Base-by-base conservation (phyloP, 106 monocot genomes). In the Gastrodia elata region DNA sequence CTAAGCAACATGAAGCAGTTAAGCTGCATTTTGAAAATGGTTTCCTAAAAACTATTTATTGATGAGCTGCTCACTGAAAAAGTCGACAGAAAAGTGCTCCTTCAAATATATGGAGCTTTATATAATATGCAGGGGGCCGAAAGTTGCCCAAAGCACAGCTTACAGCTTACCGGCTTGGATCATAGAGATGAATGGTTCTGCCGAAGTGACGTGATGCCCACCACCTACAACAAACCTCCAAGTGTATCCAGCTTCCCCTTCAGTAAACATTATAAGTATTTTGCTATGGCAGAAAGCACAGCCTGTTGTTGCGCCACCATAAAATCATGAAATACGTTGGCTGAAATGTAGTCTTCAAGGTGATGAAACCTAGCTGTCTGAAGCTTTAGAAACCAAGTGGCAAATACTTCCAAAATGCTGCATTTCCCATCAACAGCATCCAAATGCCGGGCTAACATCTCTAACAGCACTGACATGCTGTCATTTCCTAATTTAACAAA, bases 381-480 rank as follows among this genome's bases (percentile, higher is more conserved):
- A 34, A 88, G 72, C 39, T 75, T 73, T 38, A 83, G 83, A 32
- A 91, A 77, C 58, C 88, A 91, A 22, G 75, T 80, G 49, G 84
- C 80, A 75, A 91, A 75, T 68, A 83, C 88, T 73, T 76, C 86
- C 91, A 88, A 91, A 68, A 82, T 55, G 28, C 26, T 48, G 64
- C 73, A 75, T 68, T 77, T 77, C 58, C 88, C 91, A 76, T 65
- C 38, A 43, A 76, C 46, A 68, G 83, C 74, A 86, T 91, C 91
- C 33, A 91, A 74, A 78, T 91, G 81, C 79, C 77, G 76, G 74
- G 80, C 70, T 55, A 91, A 83, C 88, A 84, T 83, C 49, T 91
- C 83, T 8, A 91, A 44, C 4, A 91, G 80, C 46, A 27, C 52
- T 30, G 74, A 64, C 1, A 75, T 78, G 61, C 78, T 39, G 72